Evolutionary conservation across 2,329 filamentous ascomycete genomes (phyloP), one percentile per base, ranked within the genome.

Genomic region (Ramularia endophylla): DNA sequence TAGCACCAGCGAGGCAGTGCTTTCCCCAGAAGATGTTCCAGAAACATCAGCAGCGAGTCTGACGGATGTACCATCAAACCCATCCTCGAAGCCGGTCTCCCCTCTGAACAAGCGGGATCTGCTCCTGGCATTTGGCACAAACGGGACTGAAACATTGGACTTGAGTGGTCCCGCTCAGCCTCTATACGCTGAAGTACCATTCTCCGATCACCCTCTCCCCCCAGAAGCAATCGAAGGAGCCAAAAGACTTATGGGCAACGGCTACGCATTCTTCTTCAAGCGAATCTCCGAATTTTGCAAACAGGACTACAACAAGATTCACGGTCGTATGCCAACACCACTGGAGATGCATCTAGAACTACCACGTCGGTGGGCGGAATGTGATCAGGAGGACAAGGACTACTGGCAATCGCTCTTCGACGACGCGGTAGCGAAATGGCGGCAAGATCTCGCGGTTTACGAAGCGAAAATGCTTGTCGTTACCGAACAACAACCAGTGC

Each of bases 1-100:
- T 38, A 75, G 74, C 47, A 69, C 74, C 13, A 11, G 22, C 6
- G 65, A 68, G 36, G 61, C 51, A 6, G 46, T 47, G 4, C 47
- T 53, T 19, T 44, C 47, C 13, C 51, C 49, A 16, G 53, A 55
- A 29, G 54, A 57, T 43, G 52, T 54, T 8, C 54, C 51, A 13
- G 54, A 57, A 28, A 55, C 51, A 15, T 52, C 51, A 35, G 52
- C 49, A 19, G 52, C 48, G 15, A 53, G 52, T 32, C 46, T 55
- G 36, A 56, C 51, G 15, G 53, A 57, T 28, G 51, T 57, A 8
- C 54, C 54, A n/a, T 51, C 49, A 6, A 59, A 58, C 30, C 54
- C 53, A 3, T 51, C 50, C 1, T 50, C 44, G n/a, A 54, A 50
- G 33, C 56, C 56, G 3, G 36, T 41, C 7, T 48, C 52, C 20